Conservation (phyloP, 495 filamentous ascomycete genomes). For the Aspergillus sclerotioniger region DNA sequence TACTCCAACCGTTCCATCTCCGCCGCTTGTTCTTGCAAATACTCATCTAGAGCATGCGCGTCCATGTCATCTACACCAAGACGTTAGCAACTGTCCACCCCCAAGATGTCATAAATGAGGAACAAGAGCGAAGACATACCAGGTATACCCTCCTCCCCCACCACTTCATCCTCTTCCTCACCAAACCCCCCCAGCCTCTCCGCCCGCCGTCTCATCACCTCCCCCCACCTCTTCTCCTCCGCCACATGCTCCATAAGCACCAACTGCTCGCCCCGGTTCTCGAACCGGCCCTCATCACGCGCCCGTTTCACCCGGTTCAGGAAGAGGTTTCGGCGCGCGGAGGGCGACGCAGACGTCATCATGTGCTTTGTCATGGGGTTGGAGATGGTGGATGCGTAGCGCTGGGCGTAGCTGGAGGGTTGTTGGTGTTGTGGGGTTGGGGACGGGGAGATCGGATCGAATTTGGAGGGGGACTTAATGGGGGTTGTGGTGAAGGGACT, state of each 20-base stretch:
- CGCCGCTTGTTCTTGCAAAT: conserved; percentile 29
- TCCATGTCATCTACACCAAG: conserved; percentile 31
- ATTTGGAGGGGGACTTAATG: background rate
- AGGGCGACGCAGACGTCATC: conserved; percentile 16
- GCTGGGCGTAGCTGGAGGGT: conserved; percentile 26
- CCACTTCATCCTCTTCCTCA: conserved; percentile 25
- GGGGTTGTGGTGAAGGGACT: background rate
- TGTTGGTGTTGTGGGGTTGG: conserved; percentile 5
- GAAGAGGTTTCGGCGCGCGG: conserved; percentile 57
- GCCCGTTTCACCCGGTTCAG: conserved; percentile 72
- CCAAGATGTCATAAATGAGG: conserved; percentile 1
- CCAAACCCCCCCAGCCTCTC: conserved; percentile 22
- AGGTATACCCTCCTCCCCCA: conserved; percentile 9
- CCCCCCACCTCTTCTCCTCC: conserved; percentile 51
- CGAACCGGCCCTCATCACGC: conserved; percentile 66
- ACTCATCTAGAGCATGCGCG: conserved; percentile 32
- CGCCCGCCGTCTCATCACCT: conserved; percentile 38
- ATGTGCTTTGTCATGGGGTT: conserved; percentile 26
- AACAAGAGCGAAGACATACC: conserved; percentile 20
- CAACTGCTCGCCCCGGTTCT: conserved; percentile 75
- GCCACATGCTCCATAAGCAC: conserved; percentile 43
- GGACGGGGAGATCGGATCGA: conserved; percentile 1
- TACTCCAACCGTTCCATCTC: conserved; percentile 17
- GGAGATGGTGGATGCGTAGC: conserved; percentile 28
- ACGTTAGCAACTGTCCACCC: conserved; percentile 3